These are phyloP conservation scores for Saksenaea oblongispora DNA, from an alignment of 371 early-diverging fungal genomes.

Conservation along the genomic window DNA sequence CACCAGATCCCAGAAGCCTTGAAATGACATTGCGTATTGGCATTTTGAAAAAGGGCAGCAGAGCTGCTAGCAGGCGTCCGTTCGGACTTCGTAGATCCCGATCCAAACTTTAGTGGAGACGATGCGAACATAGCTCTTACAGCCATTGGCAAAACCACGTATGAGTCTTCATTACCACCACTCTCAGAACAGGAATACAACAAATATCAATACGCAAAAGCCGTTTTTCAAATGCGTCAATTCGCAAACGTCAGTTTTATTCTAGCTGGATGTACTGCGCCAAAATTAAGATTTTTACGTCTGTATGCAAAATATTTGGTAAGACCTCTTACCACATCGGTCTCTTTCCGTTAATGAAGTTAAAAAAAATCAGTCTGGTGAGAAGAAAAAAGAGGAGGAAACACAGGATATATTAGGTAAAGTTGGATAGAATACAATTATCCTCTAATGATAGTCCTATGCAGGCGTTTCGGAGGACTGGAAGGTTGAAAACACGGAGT, in stretches of 20 bases:
- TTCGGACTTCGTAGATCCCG: slow-evolving; percentile 10
- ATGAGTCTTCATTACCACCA: slow-evolving; percentile 20
- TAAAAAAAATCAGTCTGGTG: slow-evolving; percentile 49
- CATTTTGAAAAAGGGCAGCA: slow-evolving; percentile 57
- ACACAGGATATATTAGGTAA: slow-evolving; percentile 58
- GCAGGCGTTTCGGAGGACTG: slow-evolving; percentile 49
- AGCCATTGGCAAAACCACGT: slow-evolving; percentile 19
- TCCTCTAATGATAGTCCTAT: background rate
- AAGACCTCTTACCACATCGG: background rate
- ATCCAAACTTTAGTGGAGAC: slow-evolving; percentile 9
- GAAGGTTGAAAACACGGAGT: slow-evolving; percentile 48
- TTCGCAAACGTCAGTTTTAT: slow-evolving; percentile 61
- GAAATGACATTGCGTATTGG: background rate
- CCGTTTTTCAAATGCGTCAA: slow-evolving; percentile 73
- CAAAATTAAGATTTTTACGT: slow-evolving; percentile 63
- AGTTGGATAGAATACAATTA: background rate
- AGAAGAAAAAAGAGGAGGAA: slow-evolving; percentile 62
- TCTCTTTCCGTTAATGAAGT: background rate
- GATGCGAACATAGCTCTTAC: background rate
- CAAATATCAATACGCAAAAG: slow-evolving; percentile 66
- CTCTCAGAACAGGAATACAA: slow-evolving; percentile 47
- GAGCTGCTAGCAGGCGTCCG: slow-evolving; percentile 67
- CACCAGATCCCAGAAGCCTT: background rate
- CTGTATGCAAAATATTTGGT: slow-evolving; percentile 73
- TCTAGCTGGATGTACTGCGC: slow-evolving; percentile 47